A percentile compares a stretch with the other conserved stretches of the same genome.
These are phyloP conservation scores for Blakeslea trispora DNA, from an alignment of 371 early-diverging fungal genomes.

Conservation along the genomic window DNA sequence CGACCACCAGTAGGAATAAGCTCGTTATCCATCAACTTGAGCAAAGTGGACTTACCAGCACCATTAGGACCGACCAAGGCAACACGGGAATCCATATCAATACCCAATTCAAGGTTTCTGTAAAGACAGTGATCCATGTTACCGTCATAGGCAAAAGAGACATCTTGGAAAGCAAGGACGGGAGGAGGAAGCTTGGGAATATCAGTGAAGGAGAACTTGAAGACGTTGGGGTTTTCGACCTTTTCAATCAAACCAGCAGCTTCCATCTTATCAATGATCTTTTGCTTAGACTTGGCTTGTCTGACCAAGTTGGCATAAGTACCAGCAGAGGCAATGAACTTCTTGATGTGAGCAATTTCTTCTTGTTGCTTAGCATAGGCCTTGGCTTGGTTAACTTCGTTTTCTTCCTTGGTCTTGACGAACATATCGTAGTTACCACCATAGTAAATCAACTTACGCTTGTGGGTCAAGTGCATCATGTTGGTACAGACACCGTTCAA, in stretches of 20 bases:
- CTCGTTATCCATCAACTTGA: constrained; percentile 91
- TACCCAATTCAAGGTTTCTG: constrained; percentile 86
- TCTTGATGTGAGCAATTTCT: constrained; percentile 98
- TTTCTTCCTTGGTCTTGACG: constrained; percentile 91
- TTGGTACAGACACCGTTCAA: constrained; percentile 97
- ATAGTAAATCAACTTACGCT: constrained; percentile 91
- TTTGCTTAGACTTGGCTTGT: constrained; percentile 98
- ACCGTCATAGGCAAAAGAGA: constrained; percentile 92
- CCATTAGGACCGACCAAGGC: constrained; percentile 93
- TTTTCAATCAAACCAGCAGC: constrained; percentile 96
- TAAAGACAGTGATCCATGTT: constrained; percentile 81
- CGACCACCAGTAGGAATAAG: constrained; percentile 85
- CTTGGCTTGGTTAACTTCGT: constrained; percentile 96
- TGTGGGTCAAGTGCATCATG: constrained; percentile 88
- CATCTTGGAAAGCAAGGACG: constrained; percentile 91
- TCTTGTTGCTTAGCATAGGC: constrained; percentile 97
- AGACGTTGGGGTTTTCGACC: constrained; percentile 71
- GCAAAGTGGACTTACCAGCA: constrained; percentile 92
- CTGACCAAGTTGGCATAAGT: constrained; percentile 98
- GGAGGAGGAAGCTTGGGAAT: constrained; percentile 95
- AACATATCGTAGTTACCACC: constrained; percentile 98
- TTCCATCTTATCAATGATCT: constrained; percentile 99
- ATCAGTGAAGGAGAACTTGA: constrained; percentile 89
- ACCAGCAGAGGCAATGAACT: constrained; percentile 99
- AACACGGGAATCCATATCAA: constrained; percentile 96